phyloP scores from a whole-genome alignment of 768 basidiomycete genomes.

The Leccinum boreale region DNA sequence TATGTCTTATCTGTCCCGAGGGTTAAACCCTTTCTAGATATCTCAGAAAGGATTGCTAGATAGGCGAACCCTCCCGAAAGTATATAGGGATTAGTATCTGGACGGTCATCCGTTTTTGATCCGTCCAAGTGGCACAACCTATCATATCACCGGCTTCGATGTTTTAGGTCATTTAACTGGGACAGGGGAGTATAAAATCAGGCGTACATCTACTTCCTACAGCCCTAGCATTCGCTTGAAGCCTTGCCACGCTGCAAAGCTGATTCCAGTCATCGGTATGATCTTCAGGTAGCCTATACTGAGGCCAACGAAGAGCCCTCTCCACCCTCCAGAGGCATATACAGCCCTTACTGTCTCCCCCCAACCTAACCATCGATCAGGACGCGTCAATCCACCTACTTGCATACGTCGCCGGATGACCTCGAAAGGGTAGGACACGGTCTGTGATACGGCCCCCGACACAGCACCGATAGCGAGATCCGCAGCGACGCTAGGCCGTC shows the following conservation, averaged over 20 bases:
- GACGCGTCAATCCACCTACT: conserved; percentile 80
- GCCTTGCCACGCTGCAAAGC: conserved; percentile 84
- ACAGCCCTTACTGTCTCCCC: conserved; percentile 67
- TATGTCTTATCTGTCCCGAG: not conserved
- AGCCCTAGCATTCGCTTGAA: conserved; percentile 29
- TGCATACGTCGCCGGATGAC: conserved; percentile 92
- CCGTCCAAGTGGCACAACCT: not conserved
- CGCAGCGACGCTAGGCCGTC: conserved; percentile 42
- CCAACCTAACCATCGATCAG: conserved; percentile 74
- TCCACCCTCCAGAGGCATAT: conserved; percentile 67
- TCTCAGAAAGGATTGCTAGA: not conserved
- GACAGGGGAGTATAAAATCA: not conserved
- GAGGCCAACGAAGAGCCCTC: conserved; percentile 90
- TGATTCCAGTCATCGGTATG: conserved; percentile 93
- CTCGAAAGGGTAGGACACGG: conserved; percentile 92
- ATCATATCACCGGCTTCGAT: not conserved
- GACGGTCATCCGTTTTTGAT: not conserved
- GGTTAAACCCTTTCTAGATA: not conserved
- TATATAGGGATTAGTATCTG: not conserved
- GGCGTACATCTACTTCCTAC: conserved; percentile 17
- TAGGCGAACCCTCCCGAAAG: not conserved
- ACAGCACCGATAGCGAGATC: conserved; percentile 84
- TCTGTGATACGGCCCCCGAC: conserved; percentile 83
- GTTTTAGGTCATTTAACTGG: not conserved
- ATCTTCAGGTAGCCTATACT: conserved; percentile 92